Percentiles rank a stretch among this genome's conserved stretches.
phyloP scores from a whole-genome alignment of 495 filamentous ascomycete species.

The Tirmania nivea region DNA sequence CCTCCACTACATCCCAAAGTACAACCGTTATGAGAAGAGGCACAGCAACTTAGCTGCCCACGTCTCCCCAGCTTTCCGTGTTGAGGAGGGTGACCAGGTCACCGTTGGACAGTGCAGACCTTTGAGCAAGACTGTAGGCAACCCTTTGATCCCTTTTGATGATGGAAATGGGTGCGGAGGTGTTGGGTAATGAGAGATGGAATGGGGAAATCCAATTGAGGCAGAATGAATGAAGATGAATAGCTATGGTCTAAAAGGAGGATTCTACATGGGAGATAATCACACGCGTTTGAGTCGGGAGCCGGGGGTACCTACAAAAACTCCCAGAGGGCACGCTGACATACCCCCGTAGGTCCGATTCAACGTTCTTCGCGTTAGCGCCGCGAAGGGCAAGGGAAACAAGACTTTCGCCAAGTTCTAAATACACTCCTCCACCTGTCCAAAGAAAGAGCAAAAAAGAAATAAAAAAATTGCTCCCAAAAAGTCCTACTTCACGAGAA shows the following conservation, averaged over 20 bases:
- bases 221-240: no score
- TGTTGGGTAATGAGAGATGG: background rate
- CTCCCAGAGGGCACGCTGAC: no score
- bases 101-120: conserved; percentile 98
- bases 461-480: background rate
- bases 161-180: background rate
- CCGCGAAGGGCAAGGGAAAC: conserved; percentile 85
- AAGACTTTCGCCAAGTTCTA: conserved; percentile 99
- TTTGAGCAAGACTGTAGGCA: conserved; percentile 90
- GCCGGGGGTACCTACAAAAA: no score
- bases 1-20: conserved; percentile 98
- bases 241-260: conserved; percentile 1
- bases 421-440: conserved; percentile 10
- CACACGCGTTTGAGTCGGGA: no score
- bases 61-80: conserved; percentile 98
- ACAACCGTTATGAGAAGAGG: conserved; percentile 97
- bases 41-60: conserved; percentile 99
- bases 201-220: no score
- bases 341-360: conserved; percentile 59
- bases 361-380: conserved; percentile 95
- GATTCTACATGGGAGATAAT: background rate
- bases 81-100: conserved; percentile 96
- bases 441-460: background rate
- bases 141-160: background rate
- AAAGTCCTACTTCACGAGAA: no score